These are phyloP conservation scores for Zhuliangozyma parablackwelliae DNA, from an alignment of 1,139 yeast genomes.

Conservation along the genomic window DNA sequence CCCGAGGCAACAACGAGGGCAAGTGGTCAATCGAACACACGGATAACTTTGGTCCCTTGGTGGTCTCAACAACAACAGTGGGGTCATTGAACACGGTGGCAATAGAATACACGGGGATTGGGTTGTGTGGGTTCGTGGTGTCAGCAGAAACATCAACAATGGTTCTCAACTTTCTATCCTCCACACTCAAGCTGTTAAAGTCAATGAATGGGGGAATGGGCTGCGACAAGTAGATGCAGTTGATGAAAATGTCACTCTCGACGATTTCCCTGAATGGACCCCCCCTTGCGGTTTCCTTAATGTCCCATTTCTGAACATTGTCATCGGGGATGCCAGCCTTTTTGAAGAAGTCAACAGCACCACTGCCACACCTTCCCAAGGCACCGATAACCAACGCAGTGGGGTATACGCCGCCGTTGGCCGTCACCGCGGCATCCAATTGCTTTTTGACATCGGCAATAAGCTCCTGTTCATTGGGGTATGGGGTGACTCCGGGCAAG, in stretches of 20 bases:
- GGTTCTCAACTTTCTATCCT: conserved; percentile 73
- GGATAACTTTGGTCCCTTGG: conserved; percentile 78
- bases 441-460: conserved; percentile 65
- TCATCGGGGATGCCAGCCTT: conserved; percentile 86
- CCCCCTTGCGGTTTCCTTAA: conserved; percentile 92
- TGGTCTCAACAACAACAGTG: conserved; percentile 75
- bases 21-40: conserved; percentile 96
- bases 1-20: conserved; percentile 94
- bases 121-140: conserved; percentile 97
- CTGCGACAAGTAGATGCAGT: conserved; percentile 89
- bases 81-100: conserved; percentile 92
- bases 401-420: conserved; percentile 65
- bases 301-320: conserved; percentile 89
- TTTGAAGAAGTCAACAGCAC: conserved; percentile 80
- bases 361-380: conserved; percentile 98
- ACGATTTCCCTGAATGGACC: conserved; percentile 96
- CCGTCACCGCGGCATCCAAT: conserved; percentile 54
- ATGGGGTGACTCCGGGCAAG: conserved; percentile 75
- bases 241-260: conserved; percentile 81
- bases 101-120: conserved; percentile 85
- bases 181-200: conserved; percentile 57
- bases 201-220: conserved; percentile 92
- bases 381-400: conserved; percentile 91
- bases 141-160: conserved; percentile 98
- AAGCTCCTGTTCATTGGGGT: conserved; percentile 72